phyloP scores from a whole-genome alignment of 768 basidiomycete genomes.

The Boletus patriciae region DNA sequence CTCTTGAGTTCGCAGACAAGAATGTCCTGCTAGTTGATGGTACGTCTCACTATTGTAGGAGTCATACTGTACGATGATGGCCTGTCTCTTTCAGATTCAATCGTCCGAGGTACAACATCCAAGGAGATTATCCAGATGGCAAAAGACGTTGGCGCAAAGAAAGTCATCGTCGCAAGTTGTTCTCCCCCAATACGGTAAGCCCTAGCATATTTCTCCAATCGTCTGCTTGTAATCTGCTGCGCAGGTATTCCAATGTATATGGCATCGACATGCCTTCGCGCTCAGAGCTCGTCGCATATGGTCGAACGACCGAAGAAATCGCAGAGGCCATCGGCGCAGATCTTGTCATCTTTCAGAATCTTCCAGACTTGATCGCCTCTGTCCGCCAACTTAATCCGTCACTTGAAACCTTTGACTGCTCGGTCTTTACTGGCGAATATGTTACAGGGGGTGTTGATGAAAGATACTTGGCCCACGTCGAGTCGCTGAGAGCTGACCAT shows the following conservation, averaged over 20 bases:
- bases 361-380: conserved; percentile 81
- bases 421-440: conserved; percentile 97
- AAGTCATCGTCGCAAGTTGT: conserved; percentile 94
- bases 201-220: neutral
- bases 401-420: conserved; percentile 87
- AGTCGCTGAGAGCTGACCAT: conserved; percentile 80
- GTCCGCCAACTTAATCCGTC: conserved; percentile 81
- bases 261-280: conserved; percentile 99
- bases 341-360: conserved; percentile 92
- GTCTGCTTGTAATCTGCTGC: conserved; percentile 1
- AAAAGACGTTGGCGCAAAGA: conserved; percentile 96
- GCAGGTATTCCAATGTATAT: conserved; percentile 89
- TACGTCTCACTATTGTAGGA: conserved; percentile 33
- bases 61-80: neutral
- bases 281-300: conserved; percentile 87
- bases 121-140: conserved; percentile 99
- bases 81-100: conserved; percentile 67
- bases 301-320: conserved; percentile 67
- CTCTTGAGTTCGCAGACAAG: conserved; percentile 89
- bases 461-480: conserved; percentile 71
- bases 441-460: conserved; percentile 92
- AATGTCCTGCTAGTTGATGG: conserved; percentile 96
- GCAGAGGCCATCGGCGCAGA: conserved; percentile 89
- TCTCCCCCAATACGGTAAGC: conserved; percentile 90
- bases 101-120: conserved; percentile 97